phyloP scores from a whole-genome alignment of 2,329 filamentous ascomycete species.

The Aspergillus udagawae region DNA sequence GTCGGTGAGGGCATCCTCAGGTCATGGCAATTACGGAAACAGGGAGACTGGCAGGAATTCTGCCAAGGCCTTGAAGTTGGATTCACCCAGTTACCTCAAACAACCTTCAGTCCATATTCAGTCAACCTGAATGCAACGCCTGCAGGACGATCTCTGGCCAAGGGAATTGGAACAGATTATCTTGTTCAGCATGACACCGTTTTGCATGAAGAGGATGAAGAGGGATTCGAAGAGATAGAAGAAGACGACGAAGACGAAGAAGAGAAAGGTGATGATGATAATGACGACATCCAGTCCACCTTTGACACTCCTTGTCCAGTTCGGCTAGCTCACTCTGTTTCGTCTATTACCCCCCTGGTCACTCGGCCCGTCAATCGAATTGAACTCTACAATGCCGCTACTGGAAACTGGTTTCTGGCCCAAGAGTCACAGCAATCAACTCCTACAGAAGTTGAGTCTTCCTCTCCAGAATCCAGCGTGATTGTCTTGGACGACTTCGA shows the following conservation, averaged over 20 bases:
- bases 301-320: neutral
- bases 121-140: neutral
- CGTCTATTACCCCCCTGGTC: neutral
- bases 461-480: neutral
- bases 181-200: neutral
- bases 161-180: neutral
- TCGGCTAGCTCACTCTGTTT: neutral
- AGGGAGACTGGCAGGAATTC: slow-evolving; percentile 10
- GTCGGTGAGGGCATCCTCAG: slow-evolving; percentile 18
- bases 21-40: slow-evolving; percentile 19
- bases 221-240: neutral
- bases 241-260: neutral
- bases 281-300: neutral
- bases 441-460: neutral
- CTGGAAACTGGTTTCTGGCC: neutral
- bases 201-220: neutral
- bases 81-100: neutral
- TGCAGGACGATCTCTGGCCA: neutral
- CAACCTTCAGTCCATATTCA: neutral
- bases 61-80: slow-evolving; percentile 10
- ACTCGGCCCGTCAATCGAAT: neutral
- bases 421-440: neutral
- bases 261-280: neutral
- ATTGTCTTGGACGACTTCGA: neutral
- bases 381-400: neutral